A percentile compares a stretch with the other conserved stretches of the same genome.
phyloP scores from a whole-genome alignment of 345 rosid species.

The Boechera retrofracta region DNA sequence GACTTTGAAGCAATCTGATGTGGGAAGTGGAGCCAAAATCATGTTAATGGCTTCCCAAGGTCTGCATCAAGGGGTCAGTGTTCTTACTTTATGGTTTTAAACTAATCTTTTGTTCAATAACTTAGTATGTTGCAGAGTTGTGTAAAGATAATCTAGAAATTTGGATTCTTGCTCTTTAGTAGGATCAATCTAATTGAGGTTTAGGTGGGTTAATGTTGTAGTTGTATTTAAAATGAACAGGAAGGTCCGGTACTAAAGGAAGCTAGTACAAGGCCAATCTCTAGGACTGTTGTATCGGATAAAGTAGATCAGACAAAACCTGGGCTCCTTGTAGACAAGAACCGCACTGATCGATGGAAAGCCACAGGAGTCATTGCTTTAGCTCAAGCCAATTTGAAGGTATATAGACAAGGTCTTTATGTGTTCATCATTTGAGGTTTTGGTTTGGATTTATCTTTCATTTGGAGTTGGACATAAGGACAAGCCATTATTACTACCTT shows the following conservation, averaged over 20 bases:
- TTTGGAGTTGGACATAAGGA: conserved; percentile 17
- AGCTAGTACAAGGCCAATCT: conserved; percentile 58
- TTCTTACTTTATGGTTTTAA: neutral
- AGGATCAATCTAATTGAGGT: conserved; percentile 24
- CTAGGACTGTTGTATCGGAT: conserved; percentile 48
- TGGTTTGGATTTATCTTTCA: conserved; percentile 9
- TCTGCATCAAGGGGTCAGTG: conserved; percentile 86
- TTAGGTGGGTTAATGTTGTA: neutral
- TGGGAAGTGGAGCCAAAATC: conserved; percentile 72
- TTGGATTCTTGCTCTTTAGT: conserved; percentile 16
- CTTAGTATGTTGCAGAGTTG: neutral
- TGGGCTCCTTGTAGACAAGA: conserved; percentile 52
- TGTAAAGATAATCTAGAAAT: neutral
- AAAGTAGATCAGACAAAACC: conserved; percentile 37
- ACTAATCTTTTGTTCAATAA: neutral
- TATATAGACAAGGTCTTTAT: conserved; percentile 35
- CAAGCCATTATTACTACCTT: neutral
- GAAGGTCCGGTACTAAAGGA: conserved; percentile 76
- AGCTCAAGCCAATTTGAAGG: conserved; percentile 75
- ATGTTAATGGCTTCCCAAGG: conserved; percentile 97
- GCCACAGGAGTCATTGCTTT: conserved; percentile 76
- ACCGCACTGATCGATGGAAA: conserved; percentile 67
- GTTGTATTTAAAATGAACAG: conserved; percentile 45
- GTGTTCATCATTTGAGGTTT: neutral
- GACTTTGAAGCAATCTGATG: conserved; percentile 66